Conservation (phyloP, 1,284 basidiomycete species). For the Leccinum insolens region DNA sequence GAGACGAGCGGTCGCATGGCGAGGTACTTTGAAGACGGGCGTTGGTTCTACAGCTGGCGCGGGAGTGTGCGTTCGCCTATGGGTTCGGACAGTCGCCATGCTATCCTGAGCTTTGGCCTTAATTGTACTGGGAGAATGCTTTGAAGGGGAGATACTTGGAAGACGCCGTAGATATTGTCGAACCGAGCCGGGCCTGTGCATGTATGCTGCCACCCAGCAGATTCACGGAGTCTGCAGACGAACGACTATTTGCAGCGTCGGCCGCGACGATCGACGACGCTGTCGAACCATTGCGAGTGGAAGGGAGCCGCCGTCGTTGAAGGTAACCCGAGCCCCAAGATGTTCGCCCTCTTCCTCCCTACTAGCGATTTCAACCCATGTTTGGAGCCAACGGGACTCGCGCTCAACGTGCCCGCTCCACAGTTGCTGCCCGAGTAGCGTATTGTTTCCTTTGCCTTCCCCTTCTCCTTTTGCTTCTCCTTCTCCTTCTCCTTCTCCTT, state of each 20-base stretch:
- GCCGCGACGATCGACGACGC: slow-evolving; percentile 36
- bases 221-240: slow-evolving; percentile 50
- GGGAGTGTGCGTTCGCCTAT: slow-evolving; percentile 57
- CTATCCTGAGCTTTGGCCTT: slow-evolving; percentile 9
- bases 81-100: slow-evolving; percentile 36
- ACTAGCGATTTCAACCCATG: slow-evolving; percentile 36
- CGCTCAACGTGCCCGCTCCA: slow-evolving; percentile 57
- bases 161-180: slow-evolving; percentile 51
- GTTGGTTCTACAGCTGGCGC: slow-evolving; percentile 51
- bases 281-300: slow-evolving; percentile 46
- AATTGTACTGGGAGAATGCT: slow-evolving; percentile 28
- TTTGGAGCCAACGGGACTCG: slow-evolving; percentile 38
- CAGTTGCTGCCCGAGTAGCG: slow-evolving; percentile 63
- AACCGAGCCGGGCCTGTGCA: slow-evolving; percentile 42
- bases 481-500: too few relatives aligned
- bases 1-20: slow-evolving; percentile 44
- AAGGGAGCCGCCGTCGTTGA: slow-evolving; percentile 50
- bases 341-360: slow-evolving; percentile 59
- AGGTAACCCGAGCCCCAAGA: slow-evolving; percentile 53
- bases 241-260: slow-evolving; percentile 32
- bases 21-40: slow-evolving; percentile 60
- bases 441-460: slow-evolving; percentile 31
- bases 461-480: slow-evolving; percentile 5
- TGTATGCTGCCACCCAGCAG: slow-evolving; percentile 31
- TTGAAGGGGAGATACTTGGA: slow-evolving; percentile 53